These are phyloP conservation scores for Russula brevipes DNA, from an alignment of 768 basidiomycete species.

Conservation along the genomic window DNA sequence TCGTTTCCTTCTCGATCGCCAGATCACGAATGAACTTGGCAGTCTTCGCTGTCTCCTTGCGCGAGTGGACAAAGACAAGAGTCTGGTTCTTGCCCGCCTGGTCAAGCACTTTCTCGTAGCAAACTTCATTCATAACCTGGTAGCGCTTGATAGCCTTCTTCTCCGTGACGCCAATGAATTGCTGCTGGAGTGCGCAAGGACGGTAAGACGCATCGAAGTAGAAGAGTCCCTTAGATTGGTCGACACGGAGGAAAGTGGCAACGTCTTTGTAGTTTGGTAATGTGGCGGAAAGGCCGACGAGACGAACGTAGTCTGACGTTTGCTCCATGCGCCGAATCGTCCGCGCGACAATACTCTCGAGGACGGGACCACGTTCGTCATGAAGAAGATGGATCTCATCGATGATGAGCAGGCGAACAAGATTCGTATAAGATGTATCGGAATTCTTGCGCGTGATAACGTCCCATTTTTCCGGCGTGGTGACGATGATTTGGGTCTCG, in stretches of 20 bases:
- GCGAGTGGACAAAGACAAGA: conserved; percentile 95
- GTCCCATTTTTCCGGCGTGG: conserved; percentile 99
- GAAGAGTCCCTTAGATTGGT: conserved; percentile 87
- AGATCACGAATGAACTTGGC: conserved; percentile 90
- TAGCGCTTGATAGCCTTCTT: conserved; percentile 99
- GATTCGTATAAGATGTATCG: conserved; percentile 93
- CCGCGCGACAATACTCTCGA: conserved; percentile 86
- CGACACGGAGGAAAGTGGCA: conserved; percentile 93
- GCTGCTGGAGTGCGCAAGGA: conserved; percentile 92
- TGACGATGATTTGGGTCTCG: conserved; percentile 97
- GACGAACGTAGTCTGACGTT: conserved; percentile 85
- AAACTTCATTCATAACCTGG: conserved; percentile 97
- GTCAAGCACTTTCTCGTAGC: conserved; percentile 97
- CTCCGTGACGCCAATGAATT: conserved; percentile 96
- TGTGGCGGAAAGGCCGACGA: conserved; percentile 94
- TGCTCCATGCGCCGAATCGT: conserved; percentile 94
- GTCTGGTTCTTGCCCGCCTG: conserved; percentile 88
- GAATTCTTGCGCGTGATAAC: conserved; percentile 98
- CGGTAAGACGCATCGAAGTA: conserved; percentile 95
- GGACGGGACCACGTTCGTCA: conserved; percentile 95
- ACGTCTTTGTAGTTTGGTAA: conserved; percentile 99
- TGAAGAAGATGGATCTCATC: conserved; percentile 98
- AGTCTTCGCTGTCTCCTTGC: conserved; percentile 98
- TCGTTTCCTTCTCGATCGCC: conserved; percentile 95
- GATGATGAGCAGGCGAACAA: conserved; percentile 93